These are phyloP conservation scores for Talaromyces verruculosus DNA, from an alignment of 2,329 filamentous ascomycete species.

Conservation along the genomic window DNA sequence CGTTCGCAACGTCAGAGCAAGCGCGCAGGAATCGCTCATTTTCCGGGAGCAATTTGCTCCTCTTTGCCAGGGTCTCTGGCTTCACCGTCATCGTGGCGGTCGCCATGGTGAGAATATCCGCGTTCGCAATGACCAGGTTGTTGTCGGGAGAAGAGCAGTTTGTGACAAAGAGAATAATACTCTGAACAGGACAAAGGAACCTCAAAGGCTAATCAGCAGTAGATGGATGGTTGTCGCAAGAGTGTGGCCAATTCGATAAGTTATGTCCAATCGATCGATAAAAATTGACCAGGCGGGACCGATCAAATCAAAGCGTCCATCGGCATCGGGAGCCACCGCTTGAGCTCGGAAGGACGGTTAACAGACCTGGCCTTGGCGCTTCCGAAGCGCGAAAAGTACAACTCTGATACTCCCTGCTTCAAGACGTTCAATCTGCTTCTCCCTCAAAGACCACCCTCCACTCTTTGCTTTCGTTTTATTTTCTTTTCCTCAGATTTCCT, in stretches of 20 bases:
- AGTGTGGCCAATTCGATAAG: neutral
- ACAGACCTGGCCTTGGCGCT: constrained; percentile 16
- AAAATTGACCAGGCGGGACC: constrained; percentile 16
- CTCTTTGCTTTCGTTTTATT: constrained; percentile 14
- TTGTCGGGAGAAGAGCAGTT: neutral
- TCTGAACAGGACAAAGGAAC: neutral
- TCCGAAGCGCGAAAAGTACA: constrained; percentile 20
- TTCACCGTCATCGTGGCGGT: constrained; percentile 58
- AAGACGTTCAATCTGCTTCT: neutral
- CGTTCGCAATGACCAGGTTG: neutral
- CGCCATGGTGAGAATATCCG: constrained; percentile 54
- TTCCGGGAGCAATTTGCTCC: constrained; percentile 77
- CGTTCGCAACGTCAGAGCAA: constrained; percentile 92
- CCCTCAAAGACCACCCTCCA: constrained; percentile 6
- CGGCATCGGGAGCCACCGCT: constrained; percentile 18
- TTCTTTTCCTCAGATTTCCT: constrained; percentile 25
- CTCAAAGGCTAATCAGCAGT: neutral
- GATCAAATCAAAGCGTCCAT: neutral
- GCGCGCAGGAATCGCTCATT: constrained; percentile 92
- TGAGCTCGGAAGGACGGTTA: constrained; percentile 18
- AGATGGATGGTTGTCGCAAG: neutral
- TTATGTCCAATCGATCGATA: constrained; percentile 4
- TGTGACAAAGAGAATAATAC: neutral
- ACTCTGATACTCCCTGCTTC: constrained; percentile 3
- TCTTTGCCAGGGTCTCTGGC: constrained; percentile 62